phyloP scores from a whole-genome alignment of 306 rosid genomes.

The Datisca glomerata region DNA sequence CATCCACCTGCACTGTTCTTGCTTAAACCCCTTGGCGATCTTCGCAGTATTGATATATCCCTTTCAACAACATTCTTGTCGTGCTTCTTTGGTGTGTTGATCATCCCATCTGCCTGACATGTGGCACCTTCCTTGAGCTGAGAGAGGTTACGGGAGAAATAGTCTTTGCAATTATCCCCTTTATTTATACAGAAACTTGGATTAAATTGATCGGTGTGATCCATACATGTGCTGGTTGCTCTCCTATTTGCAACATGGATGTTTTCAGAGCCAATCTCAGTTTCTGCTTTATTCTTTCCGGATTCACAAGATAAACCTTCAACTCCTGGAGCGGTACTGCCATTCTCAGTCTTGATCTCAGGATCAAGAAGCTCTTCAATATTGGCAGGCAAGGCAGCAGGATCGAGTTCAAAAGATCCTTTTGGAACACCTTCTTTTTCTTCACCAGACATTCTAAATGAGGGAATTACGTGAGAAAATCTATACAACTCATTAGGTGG shows the following conservation, averaged over 20 bases:
- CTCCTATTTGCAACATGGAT: neutral
- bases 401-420: slow-evolving; percentile 82
- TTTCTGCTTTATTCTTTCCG: slow-evolving; percentile 17
- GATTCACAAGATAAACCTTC: slow-evolving; percentile 11
- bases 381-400: slow-evolving; percentile 54
- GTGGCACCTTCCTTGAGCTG: neutral
- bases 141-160: neutral
- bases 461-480: slow-evolving; percentile 80
- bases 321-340: slow-evolving; percentile 11
- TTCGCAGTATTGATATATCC: slow-evolving; percentile 24
- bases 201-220: neutral
- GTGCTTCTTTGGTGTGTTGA: neutral
- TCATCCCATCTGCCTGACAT: slow-evolving; percentile 10
- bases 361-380: slow-evolving; percentile 19
- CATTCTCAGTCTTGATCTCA: slow-evolving; percentile 19
- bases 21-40: slow-evolving; percentile 28
- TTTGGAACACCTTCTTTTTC: slow-evolving; percentile 62
- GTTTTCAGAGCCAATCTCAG: slow-evolving; percentile 15
- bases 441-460: slow-evolving; percentile 54
- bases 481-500: slow-evolving; percentile 46
- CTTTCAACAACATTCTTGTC: slow-evolving; percentile 14
- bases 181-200: neutral
- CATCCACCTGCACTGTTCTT: neutral
- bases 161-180: neutral
- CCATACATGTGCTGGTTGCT: neutral